Conservation (phyloP, 208 protist genomes). For the Crithidia sp. region DNA sequence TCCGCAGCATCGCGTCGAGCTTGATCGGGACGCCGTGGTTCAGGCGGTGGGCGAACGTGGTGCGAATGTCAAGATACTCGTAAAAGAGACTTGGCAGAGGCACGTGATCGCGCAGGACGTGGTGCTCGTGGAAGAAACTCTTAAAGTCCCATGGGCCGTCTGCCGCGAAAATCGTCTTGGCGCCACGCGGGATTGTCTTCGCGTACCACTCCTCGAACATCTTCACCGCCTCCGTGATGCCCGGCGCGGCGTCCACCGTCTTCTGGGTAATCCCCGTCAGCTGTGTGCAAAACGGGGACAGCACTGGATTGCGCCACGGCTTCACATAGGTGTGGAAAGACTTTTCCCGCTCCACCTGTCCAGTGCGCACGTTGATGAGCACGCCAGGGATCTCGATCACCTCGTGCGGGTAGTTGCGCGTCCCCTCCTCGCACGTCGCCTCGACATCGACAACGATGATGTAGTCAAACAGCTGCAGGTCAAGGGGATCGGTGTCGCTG, state of each 20-base stretch:
- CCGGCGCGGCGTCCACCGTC: slow-evolving; percentile 80
- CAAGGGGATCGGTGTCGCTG: slow-evolving; percentile 66
- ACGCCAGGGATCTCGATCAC: slow-evolving; percentile 96
- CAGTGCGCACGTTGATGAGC: slow-evolving; percentile 79
- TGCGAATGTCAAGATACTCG: slow-evolving; percentile 91
- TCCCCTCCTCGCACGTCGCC: slow-evolving; percentile 85
- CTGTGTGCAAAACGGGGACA: slow-evolving; percentile 92
- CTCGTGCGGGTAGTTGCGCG: slow-evolving; percentile 86
- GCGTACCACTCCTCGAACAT: slow-evolving; percentile 82
- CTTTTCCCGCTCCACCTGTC: slow-evolving; percentile 63
- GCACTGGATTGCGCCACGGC: slow-evolving; percentile 80
- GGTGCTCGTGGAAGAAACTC: slow-evolving; percentile 80
- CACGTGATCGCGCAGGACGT: slow-evolving; percentile 80
- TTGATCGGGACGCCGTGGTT: slow-evolving; percentile 74
- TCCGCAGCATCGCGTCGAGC: slow-evolving; percentile 79
- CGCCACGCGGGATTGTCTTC: slow-evolving; percentile 66
- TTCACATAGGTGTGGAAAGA: slow-evolving; percentile 93
- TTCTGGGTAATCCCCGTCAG: slow-evolving; percentile 96
- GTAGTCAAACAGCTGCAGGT: slow-evolving; percentile 92
- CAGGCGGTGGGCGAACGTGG: slow-evolving; percentile 79
- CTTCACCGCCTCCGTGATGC: slow-evolving; percentile 71
- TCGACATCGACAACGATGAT: slow-evolving; percentile 93
- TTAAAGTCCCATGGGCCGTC: slow-evolving; percentile 92
- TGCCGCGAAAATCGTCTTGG: slow-evolving; percentile 82
- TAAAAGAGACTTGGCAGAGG: slow-evolving; percentile 82